Percentiles rank a stretch among this genome's conserved stretches.
Conservation (phyloP, 768 basidiomycete species). For the Phylloporus sp. region DNA sequence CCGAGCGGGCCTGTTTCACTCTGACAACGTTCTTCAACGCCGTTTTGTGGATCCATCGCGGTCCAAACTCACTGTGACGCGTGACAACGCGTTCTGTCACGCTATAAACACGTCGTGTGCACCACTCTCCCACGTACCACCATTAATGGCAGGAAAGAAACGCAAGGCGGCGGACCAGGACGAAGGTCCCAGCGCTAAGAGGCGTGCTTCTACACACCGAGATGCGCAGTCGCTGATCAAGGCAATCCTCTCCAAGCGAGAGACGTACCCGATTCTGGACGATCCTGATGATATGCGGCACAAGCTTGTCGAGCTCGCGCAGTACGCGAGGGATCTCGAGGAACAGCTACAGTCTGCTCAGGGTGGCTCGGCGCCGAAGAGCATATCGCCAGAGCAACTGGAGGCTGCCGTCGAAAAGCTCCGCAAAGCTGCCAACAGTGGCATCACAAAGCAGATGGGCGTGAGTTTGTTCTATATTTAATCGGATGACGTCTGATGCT, state of each 20-base stretch:
- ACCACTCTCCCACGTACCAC: background rate
- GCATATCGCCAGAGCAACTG: constrained; percentile 38
- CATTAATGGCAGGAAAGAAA: constrained; percentile 27
- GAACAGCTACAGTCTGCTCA: constrained; percentile 22
- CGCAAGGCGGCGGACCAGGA: constrained; percentile 33
- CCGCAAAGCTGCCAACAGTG: constrained; percentile 41
- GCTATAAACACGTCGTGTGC: constrained; percentile 13
- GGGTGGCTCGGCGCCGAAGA: constrained; percentile 16
- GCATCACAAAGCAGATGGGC: constrained; percentile 50
- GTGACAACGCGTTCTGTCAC: constrained; percentile 29
- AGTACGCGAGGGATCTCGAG: constrained; percentile 33
- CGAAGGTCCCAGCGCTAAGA: constrained; percentile 24
- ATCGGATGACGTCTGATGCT: background rate
- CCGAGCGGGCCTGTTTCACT: background rate
- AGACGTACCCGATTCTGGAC: constrained; percentile 35
- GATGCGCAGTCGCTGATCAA: constrained; percentile 36
- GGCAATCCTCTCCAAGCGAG: constrained; percentile 36
- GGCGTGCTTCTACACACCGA: constrained; percentile 24
- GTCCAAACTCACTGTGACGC: too few relatives aligned
- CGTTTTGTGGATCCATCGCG: too few relatives aligned
- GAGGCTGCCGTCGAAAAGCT: constrained; percentile 44
- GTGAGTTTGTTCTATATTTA: constrained; percentile 14
- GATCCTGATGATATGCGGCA: constrained; percentile 30
- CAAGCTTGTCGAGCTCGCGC: constrained; percentile 30
- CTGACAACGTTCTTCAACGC: too few relatives aligned